These are phyloP conservation scores for Pyrrhoderma noxium DNA, from an alignment of 1,284 basidiomycete genomes.

Conservation along the genomic window DNA sequence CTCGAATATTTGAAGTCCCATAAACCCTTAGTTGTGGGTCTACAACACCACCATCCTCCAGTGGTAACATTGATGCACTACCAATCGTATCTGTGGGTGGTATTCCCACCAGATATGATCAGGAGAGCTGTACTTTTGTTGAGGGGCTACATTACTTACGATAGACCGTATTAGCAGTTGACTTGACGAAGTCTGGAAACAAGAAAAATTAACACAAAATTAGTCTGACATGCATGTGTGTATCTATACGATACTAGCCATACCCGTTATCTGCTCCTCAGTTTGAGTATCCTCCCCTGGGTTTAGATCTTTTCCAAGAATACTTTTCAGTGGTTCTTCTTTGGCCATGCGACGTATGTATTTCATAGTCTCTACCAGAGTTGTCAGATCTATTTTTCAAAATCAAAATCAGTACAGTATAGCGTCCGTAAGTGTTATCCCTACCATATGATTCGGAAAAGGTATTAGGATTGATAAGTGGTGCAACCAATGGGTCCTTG, in stretches of 20 bases:
- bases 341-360: constrained; percentile 14
- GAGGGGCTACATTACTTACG: constrained; percentile 6
- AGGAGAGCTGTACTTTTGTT: too few species aligned
- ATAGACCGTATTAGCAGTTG: constrained; percentile 8
- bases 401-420: background rate
- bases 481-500: constrained; percentile 26
- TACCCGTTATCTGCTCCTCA: too few species aligned
- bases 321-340: constrained; percentile 13
- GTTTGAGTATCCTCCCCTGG: too few species aligned
- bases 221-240: too few species aligned
- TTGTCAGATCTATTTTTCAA: constrained; percentile 6
- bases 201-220: too few species aligned
- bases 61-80: constrained; percentile 41
- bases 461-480: constrained; percentile 32
- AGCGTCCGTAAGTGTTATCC: background rate
- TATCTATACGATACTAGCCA: too few species aligned
- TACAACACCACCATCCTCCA: constrained; percentile 40
- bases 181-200: constrained; percentile 4
- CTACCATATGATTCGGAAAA: constrained; percentile 20
- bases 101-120: too few species aligned
- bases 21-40: constrained; percentile 40
- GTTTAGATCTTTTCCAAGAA: constrained; percentile 3
- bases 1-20: constrained; percentile 38
- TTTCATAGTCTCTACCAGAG: constrained; percentile 14
- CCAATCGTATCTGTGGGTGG: constrained; percentile 18